Evolutionary conservation across 345 rosid species (phyloP), one percentile per base, ranked within the genome.

Genomic region (Hirschfeldia incana): DNA sequence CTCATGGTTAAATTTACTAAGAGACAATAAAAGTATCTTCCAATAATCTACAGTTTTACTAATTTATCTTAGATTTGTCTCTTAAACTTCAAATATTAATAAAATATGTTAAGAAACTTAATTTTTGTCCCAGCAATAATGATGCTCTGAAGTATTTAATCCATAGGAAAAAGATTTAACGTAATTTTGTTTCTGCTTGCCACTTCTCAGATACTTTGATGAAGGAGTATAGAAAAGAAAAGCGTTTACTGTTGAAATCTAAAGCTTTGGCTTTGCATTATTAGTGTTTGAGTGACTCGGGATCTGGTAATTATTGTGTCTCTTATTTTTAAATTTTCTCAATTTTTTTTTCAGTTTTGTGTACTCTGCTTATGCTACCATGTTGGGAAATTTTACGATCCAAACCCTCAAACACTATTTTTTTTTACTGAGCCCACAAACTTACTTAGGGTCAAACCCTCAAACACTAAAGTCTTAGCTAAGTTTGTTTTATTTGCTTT

Each of bases 161-260:
- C 60, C n/a, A 4, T 10, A 17, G 42, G 12, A 69, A 27, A 36
- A 34, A 34, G 16, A 60, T 33, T 13, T 15, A 26, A 16, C 78
- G 67, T 80, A 64, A 79, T 69, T 72, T 67, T 69, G 27, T 74
- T 70, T 28, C 21, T 29, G 12, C 51, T 17, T 76, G 65, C 76
- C 69, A 42, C 55, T 78, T 73, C 51, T 75, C 71, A 89, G 97
- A 62, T 90, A 90, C 85, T 92, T 89, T 44, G 95, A 92, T 67
- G 92, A 90, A 74, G 88, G 86, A 76, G 95, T 92, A 53, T 21
- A 82, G 89, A 81, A 84, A 84, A 79, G 87, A 85, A 34, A 92
- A 86, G 78, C 79, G 85, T 72, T 33, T 83, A 77, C 87, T 82
- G 57, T 53, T 92, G 75, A 85, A 88, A 75, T 73, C 84, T 67